Evolutionary conservation across 257 asterid genomes (phyloP), one percentile per base, ranked within the genome.

Genomic region (Mitragyna speciosa): DNA sequence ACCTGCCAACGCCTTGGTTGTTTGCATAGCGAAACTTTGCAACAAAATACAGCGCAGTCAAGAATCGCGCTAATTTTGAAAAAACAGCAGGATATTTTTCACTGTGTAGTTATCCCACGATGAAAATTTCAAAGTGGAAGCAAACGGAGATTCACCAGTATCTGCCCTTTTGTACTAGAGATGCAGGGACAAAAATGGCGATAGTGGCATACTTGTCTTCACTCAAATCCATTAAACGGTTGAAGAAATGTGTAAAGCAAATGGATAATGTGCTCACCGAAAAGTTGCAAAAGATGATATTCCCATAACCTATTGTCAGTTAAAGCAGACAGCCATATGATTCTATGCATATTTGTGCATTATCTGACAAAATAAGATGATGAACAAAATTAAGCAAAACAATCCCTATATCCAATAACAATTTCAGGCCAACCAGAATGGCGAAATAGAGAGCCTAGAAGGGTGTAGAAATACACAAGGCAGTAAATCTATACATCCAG

Each of bases 201-300:
- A 71, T 47, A 68, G 52, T 59, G 78, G 68, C 74, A 45, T 75
- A 67, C 14, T 67, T 26, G 79, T 52, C 77, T 63, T 74, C 77
- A 58, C 41, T 56, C 31, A 49, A 65, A 74, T 80, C 79, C 26
- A 66, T 76, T 67, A 73, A 56, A 36, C 41, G 79, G 54, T 65
- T 66, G 83, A 73, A 75, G 70, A 65, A 41, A 80, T 74, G 30
- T 12, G 78, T 3, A 73, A 65, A 80, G 73, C 36, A 66, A 52
- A 74, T 66, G 83, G 58, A 79, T 68, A 52, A 66, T 39, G 48
- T 7, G 39, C 19, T 30, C n/a, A 49, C 52, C 52, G 64, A 66
- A 66, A 63, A 65, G 65, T 77, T 33, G 58, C 56, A 58, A 24
- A 30, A 31, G 39, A 64, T 39, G 24, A 64, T 80, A 19, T 65